phyloP scores from a whole-genome alignment of 331 rosid genomes.

The Dryas integrifolia region DNA sequence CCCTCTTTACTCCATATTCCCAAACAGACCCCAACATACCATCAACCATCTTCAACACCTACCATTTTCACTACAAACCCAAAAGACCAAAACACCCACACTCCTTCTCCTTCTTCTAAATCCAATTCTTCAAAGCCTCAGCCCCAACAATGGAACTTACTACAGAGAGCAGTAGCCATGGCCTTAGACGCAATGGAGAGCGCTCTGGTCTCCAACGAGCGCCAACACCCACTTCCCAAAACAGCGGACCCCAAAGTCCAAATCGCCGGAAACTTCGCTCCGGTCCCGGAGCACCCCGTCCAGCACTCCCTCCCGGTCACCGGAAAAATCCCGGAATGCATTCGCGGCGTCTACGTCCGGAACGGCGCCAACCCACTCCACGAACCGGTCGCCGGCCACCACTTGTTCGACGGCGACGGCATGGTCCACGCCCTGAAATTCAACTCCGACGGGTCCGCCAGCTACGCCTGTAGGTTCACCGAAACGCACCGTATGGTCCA shows the following conservation, averaged over 20 bases:
- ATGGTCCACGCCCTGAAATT: conserved; percentile 85
- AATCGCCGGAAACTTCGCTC: conserved; percentile 91
- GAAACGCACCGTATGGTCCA: conserved; percentile 69
- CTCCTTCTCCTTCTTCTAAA: conserved; percentile 1
- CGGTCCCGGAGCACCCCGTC: conserved; percentile 65
- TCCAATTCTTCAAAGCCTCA: conserved; percentile 2
- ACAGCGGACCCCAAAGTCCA: conserved; percentile 88
- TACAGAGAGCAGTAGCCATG: conserved; percentile 54
- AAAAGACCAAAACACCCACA: conserved; percentile 7
- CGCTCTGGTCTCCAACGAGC: conserved; percentile 53
- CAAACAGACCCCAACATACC: conserved; percentile 31
- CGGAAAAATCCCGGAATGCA: conserved; percentile 71
- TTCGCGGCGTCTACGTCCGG: conserved; percentile 77
- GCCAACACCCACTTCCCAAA: conserved; percentile 62
- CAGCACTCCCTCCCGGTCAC: conserved; percentile 38
- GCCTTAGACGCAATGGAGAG: conserved; percentile 62
- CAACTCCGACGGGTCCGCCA: conserved; percentile 39
- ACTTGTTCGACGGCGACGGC: conserved; percentile 95
- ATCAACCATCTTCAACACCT: conserved; percentile 19
- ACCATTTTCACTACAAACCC: conserved; percentile 11
- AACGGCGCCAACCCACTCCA: conserved; percentile 91
- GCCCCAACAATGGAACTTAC: conserved; percentile 42
- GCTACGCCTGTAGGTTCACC: conserved; percentile 85
- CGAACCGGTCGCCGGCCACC: conserved; percentile 87
- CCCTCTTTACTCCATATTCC: conserved; percentile 48